A percentile compares a stretch with the other conserved stretches of the same genome.
Evolutionary conservation across 1,284 basidiomycete genomes (phyloP).

Genomic region (Trichosporon ovoides): DNA sequence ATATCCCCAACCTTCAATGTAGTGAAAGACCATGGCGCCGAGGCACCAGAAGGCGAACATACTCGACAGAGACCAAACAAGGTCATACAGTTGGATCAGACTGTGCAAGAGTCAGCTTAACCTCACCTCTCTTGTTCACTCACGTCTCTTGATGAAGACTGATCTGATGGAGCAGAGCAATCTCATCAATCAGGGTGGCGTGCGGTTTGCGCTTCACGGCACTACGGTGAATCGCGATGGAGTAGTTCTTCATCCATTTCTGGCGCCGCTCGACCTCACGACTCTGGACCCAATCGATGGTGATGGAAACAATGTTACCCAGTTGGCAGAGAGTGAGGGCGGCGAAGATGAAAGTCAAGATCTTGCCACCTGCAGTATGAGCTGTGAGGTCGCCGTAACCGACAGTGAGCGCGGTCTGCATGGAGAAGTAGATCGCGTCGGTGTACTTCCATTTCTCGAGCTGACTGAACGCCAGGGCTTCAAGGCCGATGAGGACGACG

Average conservation of each 20-base stretch:
- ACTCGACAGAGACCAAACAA: slow-evolving; percentile 37
- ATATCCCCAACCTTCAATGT: slow-evolving; percentile 45
- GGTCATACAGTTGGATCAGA: slow-evolving; percentile 42
- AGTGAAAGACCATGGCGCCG: slow-evolving; percentile 43
- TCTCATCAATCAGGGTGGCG: slow-evolving; percentile 44
- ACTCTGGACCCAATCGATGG: slow-evolving; percentile 41
- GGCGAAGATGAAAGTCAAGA: slow-evolving; percentile 48
- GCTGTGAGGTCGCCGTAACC: slow-evolving; percentile 47
- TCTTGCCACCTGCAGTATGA: slow-evolving; percentile 34
- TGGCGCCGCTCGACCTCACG: slow-evolving; percentile 34
- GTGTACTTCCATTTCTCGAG: slow-evolving; percentile 46
- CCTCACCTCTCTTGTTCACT: slow-evolving; percentile 12
- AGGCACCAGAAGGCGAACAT: slow-evolving; percentile 47
- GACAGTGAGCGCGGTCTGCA: slow-evolving; percentile 39
- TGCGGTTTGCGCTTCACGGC: slow-evolving; percentile 30
- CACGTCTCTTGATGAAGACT: slow-evolving; percentile 41
- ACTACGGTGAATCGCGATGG: slow-evolving; percentile 35
- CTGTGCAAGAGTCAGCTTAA: slow-evolving; percentile 18
- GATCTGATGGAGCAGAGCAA: slow-evolving; percentile 45
- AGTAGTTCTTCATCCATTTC: slow-evolving; percentile 41
- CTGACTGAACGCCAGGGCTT: slow-evolving; percentile 38
- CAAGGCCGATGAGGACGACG: slow-evolving; percentile 42
- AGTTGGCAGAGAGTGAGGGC: slow-evolving; percentile 48
- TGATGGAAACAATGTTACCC: slow-evolving; percentile 48
- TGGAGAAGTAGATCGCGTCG: slow-evolving; percentile 35